These are phyloP conservation scores for Austroboletus festivus DNA, from an alignment of 768 basidiomycete species.

Conservation along the genomic window DNA sequence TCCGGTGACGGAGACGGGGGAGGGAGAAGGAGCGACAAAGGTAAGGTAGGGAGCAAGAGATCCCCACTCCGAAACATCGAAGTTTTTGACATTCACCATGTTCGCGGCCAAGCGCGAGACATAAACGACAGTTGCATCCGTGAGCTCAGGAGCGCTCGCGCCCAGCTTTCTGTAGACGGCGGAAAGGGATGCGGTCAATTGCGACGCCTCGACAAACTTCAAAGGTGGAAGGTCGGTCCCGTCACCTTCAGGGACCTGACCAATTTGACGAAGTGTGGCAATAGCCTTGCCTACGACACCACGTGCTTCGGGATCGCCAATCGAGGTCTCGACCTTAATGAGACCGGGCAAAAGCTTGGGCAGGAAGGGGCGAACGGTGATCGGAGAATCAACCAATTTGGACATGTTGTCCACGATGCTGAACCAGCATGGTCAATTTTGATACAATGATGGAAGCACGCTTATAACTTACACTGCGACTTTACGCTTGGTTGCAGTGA, in stretches of 20 bases:
- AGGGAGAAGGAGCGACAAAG: slow-evolving; percentile 61
- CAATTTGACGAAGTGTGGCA: slow-evolving; percentile 91
- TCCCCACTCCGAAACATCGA: slow-evolving; percentile 87
- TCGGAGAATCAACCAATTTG: slow-evolving; percentile 92
- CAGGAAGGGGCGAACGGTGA: slow-evolving; percentile 95
- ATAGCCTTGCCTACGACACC: slow-evolving; percentile 89
- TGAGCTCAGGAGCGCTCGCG: slow-evolving; percentile 50
- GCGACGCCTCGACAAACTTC: slow-evolving; percentile 69
- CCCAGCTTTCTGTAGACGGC: slow-evolving; percentile 85
- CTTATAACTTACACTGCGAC: slow-evolving; percentile 80
- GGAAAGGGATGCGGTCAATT: slow-evolving; percentile 63
- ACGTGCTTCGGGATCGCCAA: slow-evolving; percentile 98
- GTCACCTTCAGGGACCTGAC: slow-evolving; percentile 82
- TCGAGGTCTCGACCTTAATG: slow-evolving; percentile 90
- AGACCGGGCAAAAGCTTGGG: slow-evolving; percentile 93
- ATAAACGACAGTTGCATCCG: slow-evolving; percentile 63
- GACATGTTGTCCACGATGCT: slow-evolving; percentile 98
- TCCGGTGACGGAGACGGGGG: slow-evolving; percentile 62
- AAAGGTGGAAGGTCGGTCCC: slow-evolving; percentile 89
- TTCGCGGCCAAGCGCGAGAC: slow-evolving; percentile 77
- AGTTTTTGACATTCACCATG: slow-evolving; percentile 88
- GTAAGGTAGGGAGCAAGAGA: slow-evolving; percentile 72
- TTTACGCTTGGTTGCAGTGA: slow-evolving; percentile 95
- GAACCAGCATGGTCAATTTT: slow-evolving; percentile 23
- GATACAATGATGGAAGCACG: slow-evolving; percentile 8